These are phyloP conservation scores for Paecilomyces dactylethromorphus DNA, from an alignment of 2,329 filamentous ascomycete species.

Conservation along the genomic window DNA sequence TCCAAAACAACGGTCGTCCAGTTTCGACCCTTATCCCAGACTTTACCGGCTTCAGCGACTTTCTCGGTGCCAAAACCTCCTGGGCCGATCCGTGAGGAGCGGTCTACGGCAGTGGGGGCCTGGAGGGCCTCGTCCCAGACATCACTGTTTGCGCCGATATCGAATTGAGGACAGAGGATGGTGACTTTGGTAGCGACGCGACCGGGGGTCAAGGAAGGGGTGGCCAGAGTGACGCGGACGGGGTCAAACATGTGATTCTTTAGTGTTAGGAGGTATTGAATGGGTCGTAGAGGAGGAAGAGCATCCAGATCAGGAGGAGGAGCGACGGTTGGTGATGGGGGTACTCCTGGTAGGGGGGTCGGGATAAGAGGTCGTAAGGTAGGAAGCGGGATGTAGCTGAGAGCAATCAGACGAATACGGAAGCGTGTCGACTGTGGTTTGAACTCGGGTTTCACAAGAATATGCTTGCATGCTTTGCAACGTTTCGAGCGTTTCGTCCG, in stretches of 20 bases:
- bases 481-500: constrained; percentile 91
- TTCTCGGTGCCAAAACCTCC: constrained; percentile 33
- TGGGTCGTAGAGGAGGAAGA: constrained; percentile 44
- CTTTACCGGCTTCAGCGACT: constrained; percentile 78
- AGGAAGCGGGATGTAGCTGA: constrained; percentile 80
- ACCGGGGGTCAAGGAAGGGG: constrained; percentile 71
- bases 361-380: constrained; percentile 56
- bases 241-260: constrained; percentile 91
- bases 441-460: constrained; percentile 86
- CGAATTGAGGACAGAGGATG: constrained; percentile 88
- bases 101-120: constrained; percentile 33
- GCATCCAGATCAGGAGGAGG: constrained; percentile 37
- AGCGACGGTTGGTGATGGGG: constrained; percentile 18
- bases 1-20: constrained; percentile 94
- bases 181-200: constrained; percentile 75
- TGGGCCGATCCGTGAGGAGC: constrained; percentile 31
- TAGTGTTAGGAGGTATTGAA: constrained; percentile 82
- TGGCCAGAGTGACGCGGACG: constrained; percentile 80
- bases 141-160: constrained; percentile 89
- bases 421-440: constrained; percentile 86
- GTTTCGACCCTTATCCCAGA: constrained; percentile 92
- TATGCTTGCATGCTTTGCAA: constrained; percentile 86
- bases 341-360: constrained; percentile 17
- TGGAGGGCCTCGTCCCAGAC: constrained; percentile 87
- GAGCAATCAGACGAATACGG: constrained; percentile 84